phyloP scores from a whole-genome alignment of 495 filamentous ascomycete species.

The Corynascus novoguineensis region DNA sequence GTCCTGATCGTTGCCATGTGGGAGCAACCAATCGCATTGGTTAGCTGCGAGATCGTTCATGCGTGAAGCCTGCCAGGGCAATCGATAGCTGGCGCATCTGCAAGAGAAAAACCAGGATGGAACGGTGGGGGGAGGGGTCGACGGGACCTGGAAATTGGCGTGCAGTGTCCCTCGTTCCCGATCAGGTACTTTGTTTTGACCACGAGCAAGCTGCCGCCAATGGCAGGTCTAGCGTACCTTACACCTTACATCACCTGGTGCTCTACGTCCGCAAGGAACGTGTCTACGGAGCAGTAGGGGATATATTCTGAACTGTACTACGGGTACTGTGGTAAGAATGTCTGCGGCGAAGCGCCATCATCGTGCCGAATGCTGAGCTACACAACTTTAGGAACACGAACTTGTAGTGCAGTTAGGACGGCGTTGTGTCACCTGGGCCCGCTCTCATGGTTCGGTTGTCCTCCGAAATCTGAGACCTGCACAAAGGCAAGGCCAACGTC shows the following conservation, averaged over 20 bases:
- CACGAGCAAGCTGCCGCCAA: background rate
- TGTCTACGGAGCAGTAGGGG: no score
- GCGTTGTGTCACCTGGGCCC: conserved; percentile 10
- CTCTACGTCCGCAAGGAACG: no score
- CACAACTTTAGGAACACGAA: no score
- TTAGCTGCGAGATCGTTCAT: background rate
- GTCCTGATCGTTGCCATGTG: background rate
- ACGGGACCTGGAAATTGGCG: background rate
- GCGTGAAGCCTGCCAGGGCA: background rate
- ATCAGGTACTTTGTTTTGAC: background rate
- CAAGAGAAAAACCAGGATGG: background rate
- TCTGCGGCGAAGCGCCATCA: background rate
- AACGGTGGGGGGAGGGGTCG: background rate
- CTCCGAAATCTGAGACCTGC: no score
- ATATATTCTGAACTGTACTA: no score
- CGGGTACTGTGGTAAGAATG: no score
- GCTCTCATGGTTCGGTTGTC: background rate
- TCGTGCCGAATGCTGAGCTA: no score
- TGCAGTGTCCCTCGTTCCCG: background rate
- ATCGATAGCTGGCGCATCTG: background rate
- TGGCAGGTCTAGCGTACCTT: no score
- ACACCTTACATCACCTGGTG: no score
- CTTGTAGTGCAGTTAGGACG: no score
- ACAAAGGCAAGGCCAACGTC: conserved; percentile 7
- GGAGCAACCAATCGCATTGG: background rate